These are phyloP conservation scores for Stagonosporopsis tanaceti DNA, from an alignment of 2,329 filamentous ascomycete species.

Conservation along the genomic window DNA sequence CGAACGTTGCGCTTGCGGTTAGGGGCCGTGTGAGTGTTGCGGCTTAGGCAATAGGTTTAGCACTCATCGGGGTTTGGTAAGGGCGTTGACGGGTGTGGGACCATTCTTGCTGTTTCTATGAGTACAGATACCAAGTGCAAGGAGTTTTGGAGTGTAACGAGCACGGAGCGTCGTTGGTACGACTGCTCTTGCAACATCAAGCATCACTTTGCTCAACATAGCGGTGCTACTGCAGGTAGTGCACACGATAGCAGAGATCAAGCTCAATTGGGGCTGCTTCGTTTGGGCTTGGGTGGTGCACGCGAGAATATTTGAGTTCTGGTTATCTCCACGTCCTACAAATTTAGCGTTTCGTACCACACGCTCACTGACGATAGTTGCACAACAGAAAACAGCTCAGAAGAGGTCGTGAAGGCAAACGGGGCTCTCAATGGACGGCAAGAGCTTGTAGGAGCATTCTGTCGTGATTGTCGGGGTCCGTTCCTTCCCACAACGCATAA, in stretches of 20 bases:
- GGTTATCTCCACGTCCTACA: slow-evolving; percentile 1
- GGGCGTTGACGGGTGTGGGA: slow-evolving; percentile 4
- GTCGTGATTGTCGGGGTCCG: not conserved
- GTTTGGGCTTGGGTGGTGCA: not conserved
- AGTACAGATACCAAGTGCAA: slow-evolving; percentile 14
- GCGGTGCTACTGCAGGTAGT: slow-evolving; percentile 13
- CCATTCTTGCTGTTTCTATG: slow-evolving; percentile 4
- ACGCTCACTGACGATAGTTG: not conserved
- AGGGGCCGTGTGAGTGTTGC: slow-evolving; percentile 33
- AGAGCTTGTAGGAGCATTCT: not conserved
- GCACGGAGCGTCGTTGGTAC: slow-evolving; percentile 4
- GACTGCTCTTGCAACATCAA: slow-evolving; percentile 8
- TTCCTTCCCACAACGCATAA: not conserved
- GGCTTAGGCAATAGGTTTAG: slow-evolving; percentile 12
- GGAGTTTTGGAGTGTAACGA: not conserved
- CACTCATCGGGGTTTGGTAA: not conserved
- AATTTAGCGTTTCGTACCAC: not conserved
- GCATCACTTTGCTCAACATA: slow-evolving; percentile 3
- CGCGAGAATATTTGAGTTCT: slow-evolving; percentile 1
- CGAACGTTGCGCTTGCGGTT: slow-evolving; percentile 42
- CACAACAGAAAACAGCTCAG: not conserved
- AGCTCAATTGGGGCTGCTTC: not conserved
- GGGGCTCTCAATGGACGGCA: not conserved
- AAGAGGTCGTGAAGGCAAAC: not conserved
- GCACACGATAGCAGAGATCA: not conserved